Conservation (phyloP, 148 eudicot species). For the Rhododendron ovatum region DNA sequence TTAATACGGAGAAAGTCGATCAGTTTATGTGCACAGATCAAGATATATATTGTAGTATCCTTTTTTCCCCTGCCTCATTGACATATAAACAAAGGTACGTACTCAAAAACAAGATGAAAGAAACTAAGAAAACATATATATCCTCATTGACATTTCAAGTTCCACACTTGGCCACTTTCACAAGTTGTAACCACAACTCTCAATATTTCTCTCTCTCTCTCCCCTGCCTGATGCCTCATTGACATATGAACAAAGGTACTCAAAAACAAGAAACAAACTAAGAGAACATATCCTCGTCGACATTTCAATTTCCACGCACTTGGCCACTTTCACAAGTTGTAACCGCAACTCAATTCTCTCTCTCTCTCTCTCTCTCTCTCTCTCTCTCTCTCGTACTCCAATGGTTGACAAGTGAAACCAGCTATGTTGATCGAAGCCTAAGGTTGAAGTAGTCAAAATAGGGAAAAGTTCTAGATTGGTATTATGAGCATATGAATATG, state of each 20-base stretch:
- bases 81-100: not conserved
- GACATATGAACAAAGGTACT: too few relatives aligned
- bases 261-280: not conserved
- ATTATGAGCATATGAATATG: not conserved
- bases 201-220: not conserved
- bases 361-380: not conserved
- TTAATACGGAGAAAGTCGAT: not conserved
- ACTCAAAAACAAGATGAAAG: not conserved
- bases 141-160: not conserved
- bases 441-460: not conserved
- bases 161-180: not conserved
- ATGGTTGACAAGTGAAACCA: not conserved
- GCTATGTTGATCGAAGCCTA: not conserved
- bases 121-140: not conserved
- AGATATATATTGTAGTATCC: not conserved
- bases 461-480: not conserved
- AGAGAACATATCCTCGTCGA: not conserved
- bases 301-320: not conserved
- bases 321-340: not conserved
- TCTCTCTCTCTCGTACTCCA: not conserved
- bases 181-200: not conserved
- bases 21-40: too few relatives aligned
- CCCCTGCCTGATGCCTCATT: too few relatives aligned
- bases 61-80: not conserved
- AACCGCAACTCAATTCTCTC: not conserved